A percentile compares a stretch with the other conserved stretches of the same genome.
These are phyloP conservation scores for Reutealis trisperma DNA, from an alignment of 345 rosid species.

Conservation along the genomic window DNA sequence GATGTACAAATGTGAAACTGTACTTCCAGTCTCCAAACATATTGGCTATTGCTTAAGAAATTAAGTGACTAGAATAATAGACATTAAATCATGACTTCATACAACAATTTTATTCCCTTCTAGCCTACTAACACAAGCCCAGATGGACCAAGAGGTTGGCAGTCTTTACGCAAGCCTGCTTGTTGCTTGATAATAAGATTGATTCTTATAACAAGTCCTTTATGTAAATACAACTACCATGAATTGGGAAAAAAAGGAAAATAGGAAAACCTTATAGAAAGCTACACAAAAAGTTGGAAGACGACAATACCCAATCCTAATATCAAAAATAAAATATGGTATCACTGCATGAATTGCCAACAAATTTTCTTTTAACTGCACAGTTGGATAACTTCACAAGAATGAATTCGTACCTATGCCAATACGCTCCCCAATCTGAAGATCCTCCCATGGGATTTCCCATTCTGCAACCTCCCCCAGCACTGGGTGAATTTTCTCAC, in stretches of 20 bases:
- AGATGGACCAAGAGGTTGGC: background rate
- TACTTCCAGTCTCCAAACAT: background rate
- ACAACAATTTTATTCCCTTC: background rate
- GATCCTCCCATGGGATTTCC: constrained; percentile 97
- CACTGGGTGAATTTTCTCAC: constrained; percentile 60
- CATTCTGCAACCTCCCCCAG: constrained; percentile 82
- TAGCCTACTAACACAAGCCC: background rate
- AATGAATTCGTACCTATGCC: constrained; percentile 78
- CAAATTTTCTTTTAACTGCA: background rate
- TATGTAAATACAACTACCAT: background rate
- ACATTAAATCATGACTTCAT: background rate
- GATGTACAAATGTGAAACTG: background rate
- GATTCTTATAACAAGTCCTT: background rate
- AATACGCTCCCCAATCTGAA: constrained; percentile 95
- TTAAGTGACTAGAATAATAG: background rate
- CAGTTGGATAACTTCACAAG: constrained; percentile 3
- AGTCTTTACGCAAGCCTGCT: background rate
- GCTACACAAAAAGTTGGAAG: background rate
- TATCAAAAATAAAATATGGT: background rate
- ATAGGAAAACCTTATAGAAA: background rate
- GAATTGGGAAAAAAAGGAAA: background rate
- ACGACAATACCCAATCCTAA: background rate
- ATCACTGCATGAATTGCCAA: background rate
- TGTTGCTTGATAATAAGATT: background rate
- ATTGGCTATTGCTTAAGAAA: background rate